phyloP scores from a whole-genome alignment of 2,329 filamentous ascomycete species.

The Fusarium secorum region DNA sequence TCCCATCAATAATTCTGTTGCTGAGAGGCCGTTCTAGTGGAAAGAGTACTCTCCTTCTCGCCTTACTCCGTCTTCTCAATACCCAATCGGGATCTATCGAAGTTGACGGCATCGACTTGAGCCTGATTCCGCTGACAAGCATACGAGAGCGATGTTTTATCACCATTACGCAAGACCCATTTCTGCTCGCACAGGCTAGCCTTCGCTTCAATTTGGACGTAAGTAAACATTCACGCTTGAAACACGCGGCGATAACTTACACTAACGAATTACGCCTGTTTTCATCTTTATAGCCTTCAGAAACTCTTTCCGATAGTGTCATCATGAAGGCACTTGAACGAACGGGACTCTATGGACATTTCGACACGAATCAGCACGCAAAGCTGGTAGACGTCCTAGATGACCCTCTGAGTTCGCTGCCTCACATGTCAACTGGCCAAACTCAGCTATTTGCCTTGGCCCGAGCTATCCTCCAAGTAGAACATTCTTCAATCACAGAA shows the following conservation, averaged over 20 bases:
- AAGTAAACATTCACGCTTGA: background rate
- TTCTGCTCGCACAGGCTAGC: background rate
- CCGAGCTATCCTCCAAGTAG: background rate
- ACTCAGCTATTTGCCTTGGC: background rate
- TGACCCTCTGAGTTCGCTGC: background rate
- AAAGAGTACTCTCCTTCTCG: background rate
- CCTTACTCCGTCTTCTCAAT: background rate
- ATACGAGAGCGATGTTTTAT: background rate
- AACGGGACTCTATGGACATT: background rate
- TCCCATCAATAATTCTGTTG: too few species aligned
- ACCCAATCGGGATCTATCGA: background rate
- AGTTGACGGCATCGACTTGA: background rate
- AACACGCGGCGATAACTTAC: too few species aligned
- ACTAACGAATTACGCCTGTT: rapidly evolving
- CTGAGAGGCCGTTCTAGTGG: background rate
- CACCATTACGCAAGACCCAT: background rate
- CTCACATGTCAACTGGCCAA: background rate
- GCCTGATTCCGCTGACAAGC: rapidly evolving
- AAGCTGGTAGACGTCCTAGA: background rate
- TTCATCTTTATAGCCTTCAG: background rate
- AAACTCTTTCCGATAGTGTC: rapidly evolving
- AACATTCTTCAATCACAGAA: background rate
- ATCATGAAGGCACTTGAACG: background rate
- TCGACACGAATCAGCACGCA: rapidly evolving
- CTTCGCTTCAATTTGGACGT: background rate